These are phyloP conservation scores for Zoysia matrella DNA, from an alignment of 202 grass and related monocot species.

Conservation along the genomic window DNA sequence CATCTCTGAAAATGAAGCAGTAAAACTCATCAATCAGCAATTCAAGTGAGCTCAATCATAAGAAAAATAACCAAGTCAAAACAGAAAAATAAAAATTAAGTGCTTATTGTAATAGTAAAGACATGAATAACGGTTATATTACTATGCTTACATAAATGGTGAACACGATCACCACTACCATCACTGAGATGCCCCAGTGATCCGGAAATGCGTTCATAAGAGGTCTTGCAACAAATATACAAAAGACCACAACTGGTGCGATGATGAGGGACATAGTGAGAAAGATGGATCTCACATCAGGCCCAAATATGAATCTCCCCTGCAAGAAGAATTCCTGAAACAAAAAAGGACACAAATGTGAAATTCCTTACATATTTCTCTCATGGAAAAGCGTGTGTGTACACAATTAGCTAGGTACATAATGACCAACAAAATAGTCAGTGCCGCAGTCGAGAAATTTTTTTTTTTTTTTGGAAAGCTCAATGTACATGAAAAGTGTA, in stretches of 20 bases:
- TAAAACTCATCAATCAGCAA: constrained; percentile 33
- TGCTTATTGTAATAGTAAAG: constrained; percentile 4
- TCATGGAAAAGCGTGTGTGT: not conserved
- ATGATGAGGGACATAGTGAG: constrained; percentile 88
- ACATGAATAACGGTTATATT: not conserved
- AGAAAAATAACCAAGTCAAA: not conserved
- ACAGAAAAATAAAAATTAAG: not conserved
- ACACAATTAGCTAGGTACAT: not conserved
- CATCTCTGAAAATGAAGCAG: constrained; percentile 4
- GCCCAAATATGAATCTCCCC: constrained; percentile 99
- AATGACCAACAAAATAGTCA: not conserved
- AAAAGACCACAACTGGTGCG: constrained; percentile 81
- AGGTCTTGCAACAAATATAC: constrained; percentile 81
- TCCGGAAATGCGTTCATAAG: constrained; percentile 84
- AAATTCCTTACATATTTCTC: not conserved
- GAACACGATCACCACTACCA: constrained; percentile 88
- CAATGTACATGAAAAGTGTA: not conserved
- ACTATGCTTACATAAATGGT: constrained; percentile 87
- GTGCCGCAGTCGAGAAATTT: not conserved
- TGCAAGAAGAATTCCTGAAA: constrained; percentile 89
- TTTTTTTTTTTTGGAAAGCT: not conserved
- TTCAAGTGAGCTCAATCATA: not conserved
- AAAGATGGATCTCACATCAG: constrained; percentile 93
- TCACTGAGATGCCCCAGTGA: constrained; percentile 74
- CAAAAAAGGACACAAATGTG: constrained; percentile 22